Base-by-base conservation (phyloP, 495 filamentous ascomycete genomes). In the Xylaria telfairii region DNA sequence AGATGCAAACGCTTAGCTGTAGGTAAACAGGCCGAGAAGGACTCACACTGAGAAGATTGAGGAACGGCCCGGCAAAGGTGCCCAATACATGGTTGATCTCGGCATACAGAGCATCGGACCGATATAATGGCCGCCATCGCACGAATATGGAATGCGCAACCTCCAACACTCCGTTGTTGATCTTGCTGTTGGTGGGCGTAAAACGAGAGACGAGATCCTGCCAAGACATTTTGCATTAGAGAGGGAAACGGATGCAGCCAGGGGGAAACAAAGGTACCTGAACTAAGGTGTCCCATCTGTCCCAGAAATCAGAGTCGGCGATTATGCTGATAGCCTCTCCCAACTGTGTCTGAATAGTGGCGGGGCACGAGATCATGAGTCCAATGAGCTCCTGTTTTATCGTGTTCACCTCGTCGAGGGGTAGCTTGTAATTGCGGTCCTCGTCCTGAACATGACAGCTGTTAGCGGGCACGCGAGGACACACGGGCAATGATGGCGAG, bases 141-240 rank as follows among this genome's bases (percentile, higher is more conserved):
- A 91, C 93, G 86, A 98, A 99, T 74, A 99, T 98, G 6, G 95
- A 97, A 81, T 99, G 96, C 54, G 96, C 96, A 51, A 99, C 96
- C 81, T 95, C 92, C 68, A 99, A 84, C 13, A 99, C 94, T 70
- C 96, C 96, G 78, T 93, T 95, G 80, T 97, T 98, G 75, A 91
- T 85, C 71, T 88, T 87, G 69, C 89, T 87, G 77, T 98, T 92
- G 70, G 90, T 88, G 7, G 89, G 86, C 15, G 92, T 92, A 24
- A 98, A 86, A 51, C 94, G 91, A 21, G 91, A 92, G 65, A 98
- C 94, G 67, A 99, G 64, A 66, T 66, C 64, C 64, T 66, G 46
- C 34, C 21, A 17, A 12, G 9, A 21, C 30, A 12, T 9, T 41
- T n/a, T 21, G 10, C 21, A 47, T 66, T 34, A 66, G 64, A 53